phyloP scores from a whole-genome alignment of 2,329 filamentous ascomycete species.

The Grosmannia penicillata region DNA sequence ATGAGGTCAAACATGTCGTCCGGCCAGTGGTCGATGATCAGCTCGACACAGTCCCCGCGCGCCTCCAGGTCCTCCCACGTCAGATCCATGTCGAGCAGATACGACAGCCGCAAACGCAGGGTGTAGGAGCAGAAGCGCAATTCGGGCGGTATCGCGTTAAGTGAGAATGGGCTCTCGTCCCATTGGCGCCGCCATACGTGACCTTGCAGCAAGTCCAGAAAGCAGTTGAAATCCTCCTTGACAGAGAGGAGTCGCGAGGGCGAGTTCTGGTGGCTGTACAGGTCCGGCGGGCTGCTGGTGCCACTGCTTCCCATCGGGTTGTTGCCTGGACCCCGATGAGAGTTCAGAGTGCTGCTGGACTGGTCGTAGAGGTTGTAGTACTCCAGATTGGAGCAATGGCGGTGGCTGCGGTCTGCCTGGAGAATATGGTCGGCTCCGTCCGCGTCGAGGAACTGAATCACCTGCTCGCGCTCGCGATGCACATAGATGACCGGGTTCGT shows the following conservation, averaged over 20 bases:
- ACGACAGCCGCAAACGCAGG: conserved; percentile 45
- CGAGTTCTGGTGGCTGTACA: conserved; percentile 23
- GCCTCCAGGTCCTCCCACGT: conserved; percentile 40
- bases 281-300: conserved; percentile 8
- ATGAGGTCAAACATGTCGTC: conserved; percentile 31
- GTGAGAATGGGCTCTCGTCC: conserved; percentile 44
- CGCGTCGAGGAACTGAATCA: conserved; percentile 40
- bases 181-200: conserved; percentile 34
- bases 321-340: conserved; percentile 4
- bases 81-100: conserved; percentile 35
- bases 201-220: conserved; percentile 42
- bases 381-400: conserved; percentile 53
- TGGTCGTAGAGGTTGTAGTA: conserved; percentile 54
- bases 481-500: conserved; percentile 58
- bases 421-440: conserved; percentile 42
- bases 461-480: conserved; percentile 47
- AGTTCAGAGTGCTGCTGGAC: too few species aligned
- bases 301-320: not conserved
- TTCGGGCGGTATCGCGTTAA: conserved; percentile 43
- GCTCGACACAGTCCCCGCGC: conserved; percentile 42
- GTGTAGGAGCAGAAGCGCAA: conserved; percentile 45
- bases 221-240: conserved; percentile 45
- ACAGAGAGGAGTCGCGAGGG: conserved; percentile 42
- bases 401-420: conserved; percentile 37
- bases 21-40: conserved; percentile 44